Evolutionary conservation across 176 grass and related monocot genomes (phyloP).

Genomic region (Ensete ventricosum): DNA sequence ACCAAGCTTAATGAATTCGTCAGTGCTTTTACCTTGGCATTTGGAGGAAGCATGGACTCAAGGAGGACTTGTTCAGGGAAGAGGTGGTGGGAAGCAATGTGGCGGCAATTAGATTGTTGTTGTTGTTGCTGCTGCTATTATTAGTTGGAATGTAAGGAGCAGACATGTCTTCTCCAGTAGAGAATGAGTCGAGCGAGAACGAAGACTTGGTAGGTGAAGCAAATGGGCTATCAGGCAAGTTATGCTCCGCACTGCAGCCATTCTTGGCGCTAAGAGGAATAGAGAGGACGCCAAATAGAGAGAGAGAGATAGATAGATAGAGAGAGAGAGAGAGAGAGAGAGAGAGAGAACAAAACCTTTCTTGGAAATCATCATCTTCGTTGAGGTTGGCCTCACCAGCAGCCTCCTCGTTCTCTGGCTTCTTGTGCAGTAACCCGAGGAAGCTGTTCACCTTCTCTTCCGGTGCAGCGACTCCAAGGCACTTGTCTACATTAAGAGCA

Average conservation of each 20-base stretch:
- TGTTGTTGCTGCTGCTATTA: neutral
- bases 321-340: neutral
- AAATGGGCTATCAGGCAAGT: slow-evolving; percentile 17
- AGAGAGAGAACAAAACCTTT: neutral
- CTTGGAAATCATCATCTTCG: slow-evolving; percentile 1
- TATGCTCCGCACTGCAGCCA: slow-evolving; percentile 1
- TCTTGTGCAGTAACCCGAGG: neutral
- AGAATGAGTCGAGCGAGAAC: neutral
- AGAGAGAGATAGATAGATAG: too few species aligned
- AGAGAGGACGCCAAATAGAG: too few species aligned
- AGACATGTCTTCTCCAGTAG: neutral
- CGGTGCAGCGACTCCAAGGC: neutral
- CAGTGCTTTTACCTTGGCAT: slow-evolving; percentile 12
- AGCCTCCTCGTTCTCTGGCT: slow-evolving; percentile 9
- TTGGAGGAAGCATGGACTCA: slow-evolving; percentile 13
- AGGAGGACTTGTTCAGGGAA: slow-evolving; percentile 1
- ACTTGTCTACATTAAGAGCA: neutral
- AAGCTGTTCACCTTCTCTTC: neutral
- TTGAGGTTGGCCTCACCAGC: slow-evolving; percentile 2
- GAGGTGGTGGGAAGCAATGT: slow-evolving; percentile 2
- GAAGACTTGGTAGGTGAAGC: slow-evolving; percentile 7
- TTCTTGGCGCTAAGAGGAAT: too few species aligned
- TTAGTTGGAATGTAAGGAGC: neutral
- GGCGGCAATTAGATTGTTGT: neutral
- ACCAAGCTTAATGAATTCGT: neutral